Conservation (phyloP, 345 rosid genomes). For the Jatropha curcas region DNA sequence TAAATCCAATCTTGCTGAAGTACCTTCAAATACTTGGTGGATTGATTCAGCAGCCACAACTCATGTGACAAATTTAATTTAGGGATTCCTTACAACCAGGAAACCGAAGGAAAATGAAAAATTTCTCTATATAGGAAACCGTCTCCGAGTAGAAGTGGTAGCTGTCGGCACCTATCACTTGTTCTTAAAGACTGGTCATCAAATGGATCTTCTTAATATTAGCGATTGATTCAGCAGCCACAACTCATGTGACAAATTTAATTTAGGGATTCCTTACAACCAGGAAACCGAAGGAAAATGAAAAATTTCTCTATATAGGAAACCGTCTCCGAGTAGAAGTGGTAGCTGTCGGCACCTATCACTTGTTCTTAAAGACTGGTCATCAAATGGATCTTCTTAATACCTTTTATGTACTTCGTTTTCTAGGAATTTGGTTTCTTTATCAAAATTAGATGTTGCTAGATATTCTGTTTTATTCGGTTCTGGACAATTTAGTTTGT, state of each 20-base stretch:
- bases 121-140: not conserved
- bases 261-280: slow-evolving; percentile 14
- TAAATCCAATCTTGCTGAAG: slow-evolving; percentile 9
- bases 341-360: slow-evolving; percentile 1
- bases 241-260: not conserved
- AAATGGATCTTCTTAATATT: not conserved
- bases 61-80: slow-evolving; percentile 2
- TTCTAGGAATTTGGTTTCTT: too few species aligned
- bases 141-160: not conserved
- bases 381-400: not conserved
- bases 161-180: not conserved
- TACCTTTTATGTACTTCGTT: too few species aligned
- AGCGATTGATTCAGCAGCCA: too few species aligned
- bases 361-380: not conserved
- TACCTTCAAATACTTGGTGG: slow-evolving; percentile 1
- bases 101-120: slow-evolving; percentile 13
- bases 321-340: not conserved
- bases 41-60: not conserved
- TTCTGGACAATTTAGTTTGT: not conserved
- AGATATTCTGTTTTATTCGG: not conserved
- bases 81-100: slow-evolving; percentile 12
- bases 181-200: too few species aligned
- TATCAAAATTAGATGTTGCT: not conserved
- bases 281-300: slow-evolving; percentile 9
- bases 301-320: not conserved